Evolutionary conservation across 345 rosid species (phyloP).

Genomic region (Citrus reticulata): DNA sequence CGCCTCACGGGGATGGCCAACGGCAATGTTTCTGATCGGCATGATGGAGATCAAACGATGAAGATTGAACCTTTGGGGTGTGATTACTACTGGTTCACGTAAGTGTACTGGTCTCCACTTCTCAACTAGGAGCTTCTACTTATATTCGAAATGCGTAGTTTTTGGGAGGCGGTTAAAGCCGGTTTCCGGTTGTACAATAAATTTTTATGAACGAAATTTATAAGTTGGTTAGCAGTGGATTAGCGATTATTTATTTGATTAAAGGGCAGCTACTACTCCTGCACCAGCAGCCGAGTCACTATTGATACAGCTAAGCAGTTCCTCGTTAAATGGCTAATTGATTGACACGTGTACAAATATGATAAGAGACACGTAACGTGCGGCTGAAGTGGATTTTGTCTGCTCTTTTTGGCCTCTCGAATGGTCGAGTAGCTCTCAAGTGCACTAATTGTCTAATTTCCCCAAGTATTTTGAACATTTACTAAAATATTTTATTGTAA

Average conservation of each 20-base stretch:
- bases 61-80: not conserved
- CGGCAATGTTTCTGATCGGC: conserved; percentile 86
- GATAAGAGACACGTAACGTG: conserved; percentile 13
- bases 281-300: not conserved
- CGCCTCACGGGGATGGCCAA: conserved; percentile 67
- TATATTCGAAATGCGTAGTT: conserved; percentile 25
- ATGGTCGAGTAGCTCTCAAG: conserved; percentile 4
- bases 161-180: conserved; percentile 22
- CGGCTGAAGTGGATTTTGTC: conserved; percentile 11
- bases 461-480: no score
- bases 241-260: not conserved
- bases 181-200: conserved; percentile 23
- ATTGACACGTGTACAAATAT: conserved; percentile 15
- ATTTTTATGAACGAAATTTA: not conserved
- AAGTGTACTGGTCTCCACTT: conserved; percentile 16
- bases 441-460: not conserved
- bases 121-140: not conserved
- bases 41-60: conserved; percentile 28
- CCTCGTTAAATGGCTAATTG: not conserved
- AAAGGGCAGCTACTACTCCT: no score
- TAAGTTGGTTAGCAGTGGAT: not conserved
- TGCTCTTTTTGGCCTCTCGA: conserved; percentile 12
- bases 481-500: no score
- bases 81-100: not conserved
- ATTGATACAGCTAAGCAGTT: conserved; percentile 9